Percentiles rank a stretch among this genome's conserved stretches.
Evolutionary conservation across 75 land plant genomes (phyloP).

Genomic region (Picea sitchensis): DNA sequence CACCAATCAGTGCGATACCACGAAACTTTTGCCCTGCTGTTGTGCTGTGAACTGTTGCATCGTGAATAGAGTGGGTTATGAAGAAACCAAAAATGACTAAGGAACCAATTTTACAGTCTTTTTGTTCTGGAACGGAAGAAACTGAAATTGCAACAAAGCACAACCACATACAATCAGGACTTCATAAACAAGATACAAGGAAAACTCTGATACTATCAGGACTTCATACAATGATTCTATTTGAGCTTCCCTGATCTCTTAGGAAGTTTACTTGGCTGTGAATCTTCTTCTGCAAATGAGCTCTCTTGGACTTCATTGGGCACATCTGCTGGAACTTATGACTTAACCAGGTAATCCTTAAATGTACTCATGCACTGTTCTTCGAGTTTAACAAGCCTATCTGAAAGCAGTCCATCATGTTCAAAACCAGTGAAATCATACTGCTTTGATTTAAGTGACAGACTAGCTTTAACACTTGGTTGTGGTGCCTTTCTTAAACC

Average conservation of each 20-base stretch:
- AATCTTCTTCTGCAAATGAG: too few relatives aligned
- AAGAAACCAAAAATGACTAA: not conserved
- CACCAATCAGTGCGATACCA: too few relatives aligned
- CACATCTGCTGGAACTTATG: constrained; percentile 1
- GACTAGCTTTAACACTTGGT: not conserved
- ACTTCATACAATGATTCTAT: too few relatives aligned
- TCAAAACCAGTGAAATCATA: constrained; percentile 1
- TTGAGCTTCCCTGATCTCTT: not conserved
- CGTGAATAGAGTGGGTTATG: not conserved
- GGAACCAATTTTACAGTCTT: not conserved
- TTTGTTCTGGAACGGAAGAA: too few relatives aligned
- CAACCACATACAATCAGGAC: too few relatives aligned
- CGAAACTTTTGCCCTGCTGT: too few relatives aligned
- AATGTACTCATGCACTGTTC: constrained; percentile 11
- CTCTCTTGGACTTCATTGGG: constrained; percentile 3
- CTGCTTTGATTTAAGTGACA: not conserved
- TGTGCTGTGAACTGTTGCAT: too few relatives aligned
- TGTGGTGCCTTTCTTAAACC: not conserved
- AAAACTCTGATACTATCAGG: too few relatives aligned
- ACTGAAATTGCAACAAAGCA: too few relatives aligned
- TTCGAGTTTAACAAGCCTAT: constrained; percentile 1
- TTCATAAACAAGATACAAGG: too few relatives aligned
- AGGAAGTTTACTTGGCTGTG: not conserved
- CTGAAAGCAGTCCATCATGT: constrained; percentile 4
- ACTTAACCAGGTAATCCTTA: constrained; percentile 7